A percentile compares a stretch with the other conserved stretches of the same genome.
phyloP scores from a whole-genome alignment of 371 early-diverging fungal species.

The Mortierella sp. region DNA sequence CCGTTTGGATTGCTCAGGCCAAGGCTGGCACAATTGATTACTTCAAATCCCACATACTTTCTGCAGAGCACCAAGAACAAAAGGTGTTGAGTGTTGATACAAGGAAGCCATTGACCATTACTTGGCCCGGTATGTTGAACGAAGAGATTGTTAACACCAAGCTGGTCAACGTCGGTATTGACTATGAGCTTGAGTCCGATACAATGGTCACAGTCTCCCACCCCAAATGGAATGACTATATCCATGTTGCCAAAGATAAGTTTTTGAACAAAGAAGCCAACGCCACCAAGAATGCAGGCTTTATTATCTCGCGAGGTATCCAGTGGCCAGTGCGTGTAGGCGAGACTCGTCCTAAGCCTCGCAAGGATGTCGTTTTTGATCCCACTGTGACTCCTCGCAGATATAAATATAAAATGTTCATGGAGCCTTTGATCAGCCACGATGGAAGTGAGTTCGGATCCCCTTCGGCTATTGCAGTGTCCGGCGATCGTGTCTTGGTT shows the following conservation, averaged over 20 bases:
- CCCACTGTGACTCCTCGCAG: conserved; percentile 28
- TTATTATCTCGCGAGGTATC: conserved; percentile 38
- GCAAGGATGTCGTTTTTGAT: conserved; percentile 48
- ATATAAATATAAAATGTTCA: conserved; percentile 35
- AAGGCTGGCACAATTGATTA: conserved; percentile 47
- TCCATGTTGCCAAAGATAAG: conserved; percentile 41
- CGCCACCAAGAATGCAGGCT: conserved; percentile 34
- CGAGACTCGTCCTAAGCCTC: conserved; percentile 50
- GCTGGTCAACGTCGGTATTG: conserved; percentile 39
- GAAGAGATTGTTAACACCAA: conserved; percentile 50
- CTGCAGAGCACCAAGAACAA: conserved; percentile 49
- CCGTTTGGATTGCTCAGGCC: conserved; percentile 45
- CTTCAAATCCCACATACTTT: conserved; percentile 39
- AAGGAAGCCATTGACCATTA: conserved; percentile 18
- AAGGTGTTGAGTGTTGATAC: conserved; percentile 35
- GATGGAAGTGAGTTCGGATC: conserved; percentile 51
- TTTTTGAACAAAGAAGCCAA: conserved; percentile 18
- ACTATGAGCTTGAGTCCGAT: conserved; percentile 35
- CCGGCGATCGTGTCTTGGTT: conserved; percentile 33
- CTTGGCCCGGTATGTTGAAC: conserved; percentile 55
- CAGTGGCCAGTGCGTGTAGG: conserved; percentile 45
- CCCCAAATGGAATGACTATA: conserved; percentile 42
- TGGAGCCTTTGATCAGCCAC: conserved; percentile 45
- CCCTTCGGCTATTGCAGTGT: conserved; percentile 43
- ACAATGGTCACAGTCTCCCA: conserved; percentile 43